These are phyloP conservation scores for Calonectria hawksworthii DNA, from an alignment of 2,329 filamentous ascomycete genomes.

Conservation along the genomic window DNA sequence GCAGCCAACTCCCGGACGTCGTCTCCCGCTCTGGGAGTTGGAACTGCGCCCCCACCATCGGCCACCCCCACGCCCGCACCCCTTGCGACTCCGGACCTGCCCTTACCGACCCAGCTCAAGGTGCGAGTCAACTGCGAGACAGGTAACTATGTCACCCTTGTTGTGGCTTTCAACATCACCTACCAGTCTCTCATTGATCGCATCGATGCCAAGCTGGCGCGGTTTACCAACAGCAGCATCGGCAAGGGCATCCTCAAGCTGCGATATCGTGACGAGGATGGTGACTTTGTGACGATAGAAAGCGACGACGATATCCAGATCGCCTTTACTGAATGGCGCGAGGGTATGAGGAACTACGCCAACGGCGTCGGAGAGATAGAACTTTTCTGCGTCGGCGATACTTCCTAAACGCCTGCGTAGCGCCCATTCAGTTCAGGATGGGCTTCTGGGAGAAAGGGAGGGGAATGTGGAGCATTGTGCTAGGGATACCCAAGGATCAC, in stretches of 20 bases:
- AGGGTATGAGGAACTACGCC: conserved; percentile 71
- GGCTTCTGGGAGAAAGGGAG: conserved; percentile 21
- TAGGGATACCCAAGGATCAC: conserved; percentile 48
- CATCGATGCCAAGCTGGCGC: conserved; percentile 93
- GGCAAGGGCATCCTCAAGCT: conserved; percentile 86
- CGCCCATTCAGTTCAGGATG: conserved; percentile 23
- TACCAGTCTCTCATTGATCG: conserved; percentile 95
- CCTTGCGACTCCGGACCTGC: conserved; percentile 62
- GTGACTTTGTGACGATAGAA: conserved; percentile 92
- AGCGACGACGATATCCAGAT: conserved; percentile 97
- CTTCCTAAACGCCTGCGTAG: conserved; percentile 37
- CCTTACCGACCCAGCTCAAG: conserved; percentile 83
- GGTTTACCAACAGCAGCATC: conserved; percentile 88
- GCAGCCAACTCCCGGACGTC: conserved; percentile 58
- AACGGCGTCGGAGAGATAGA: conserved; percentile 91
- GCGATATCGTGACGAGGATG: conserved; percentile 92
- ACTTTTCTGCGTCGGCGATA: conserved; percentile 79
- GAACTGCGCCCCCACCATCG: conserved; percentile 42
- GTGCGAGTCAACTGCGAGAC: conserved; percentile 92
- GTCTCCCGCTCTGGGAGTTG: conserved; percentile 61
- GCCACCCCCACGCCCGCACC: conserved; percentile 42
- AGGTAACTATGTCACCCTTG: conserved; percentile 93
- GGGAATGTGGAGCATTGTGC: conserved; percentile 42
- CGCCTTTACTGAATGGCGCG: conserved; percentile 94
- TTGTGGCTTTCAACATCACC: conserved; percentile 94